A percentile compares a stretch with the other conserved stretches of the same genome.
These are phyloP conservation scores for Ustilago cynodontis DNA, from an alignment of 1,284 basidiomycete genomes.

Conservation along the genomic window DNA sequence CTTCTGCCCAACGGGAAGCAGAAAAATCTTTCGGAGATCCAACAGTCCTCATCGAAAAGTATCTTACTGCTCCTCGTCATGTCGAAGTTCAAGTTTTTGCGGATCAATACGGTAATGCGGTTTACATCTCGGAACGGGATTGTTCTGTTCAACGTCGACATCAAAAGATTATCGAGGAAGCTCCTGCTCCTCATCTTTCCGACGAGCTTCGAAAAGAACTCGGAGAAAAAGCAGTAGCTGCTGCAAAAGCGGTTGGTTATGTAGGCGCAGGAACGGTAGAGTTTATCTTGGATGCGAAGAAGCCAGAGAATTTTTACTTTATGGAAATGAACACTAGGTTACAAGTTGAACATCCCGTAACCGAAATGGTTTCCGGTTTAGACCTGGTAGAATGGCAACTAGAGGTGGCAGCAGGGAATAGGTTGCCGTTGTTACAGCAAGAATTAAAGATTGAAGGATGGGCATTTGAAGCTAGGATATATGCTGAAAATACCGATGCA, in stretches of 20 bases:
- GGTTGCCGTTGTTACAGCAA: conserved; percentile 81
- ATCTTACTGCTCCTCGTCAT: conserved; percentile 64
- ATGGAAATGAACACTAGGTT: conserved; percentile 82
- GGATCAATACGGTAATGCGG: conserved; percentile 76
- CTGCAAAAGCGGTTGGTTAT: conserved; percentile 89
- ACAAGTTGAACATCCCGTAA: conserved; percentile 85
- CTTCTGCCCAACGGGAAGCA: conserved; percentile 84
- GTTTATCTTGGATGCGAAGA: conserved; percentile 50
- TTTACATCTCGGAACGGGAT: conserved; percentile 92
- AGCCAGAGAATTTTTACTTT: conserved; percentile 57
- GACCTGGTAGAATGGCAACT: conserved; percentile 96
- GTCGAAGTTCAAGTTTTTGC: conserved; percentile 80
- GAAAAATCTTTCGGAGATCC: conserved; percentile 73
- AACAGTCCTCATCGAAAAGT: conserved; percentile 65
- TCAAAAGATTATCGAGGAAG: conserved; percentile 96
- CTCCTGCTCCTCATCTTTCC: conserved; percentile 88
- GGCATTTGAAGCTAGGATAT: conserved; percentile 95
- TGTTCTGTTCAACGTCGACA: conserved; percentile 93
- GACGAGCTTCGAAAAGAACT: conserved; percentile 81
- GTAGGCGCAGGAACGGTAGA: conserved; percentile 93
- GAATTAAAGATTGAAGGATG: conserved; percentile 87
- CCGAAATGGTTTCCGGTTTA: conserved; percentile 92
- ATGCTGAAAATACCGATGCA: conserved; percentile 80
- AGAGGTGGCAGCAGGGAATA: conserved; percentile 84
- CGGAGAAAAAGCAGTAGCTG: conserved; percentile 87